A percentile compares a stretch with the other conserved stretches of the same genome.
phyloP scores from a whole-genome alignment of 139 green algal species.

The Chlamydomonas sphaeroides region DNA sequence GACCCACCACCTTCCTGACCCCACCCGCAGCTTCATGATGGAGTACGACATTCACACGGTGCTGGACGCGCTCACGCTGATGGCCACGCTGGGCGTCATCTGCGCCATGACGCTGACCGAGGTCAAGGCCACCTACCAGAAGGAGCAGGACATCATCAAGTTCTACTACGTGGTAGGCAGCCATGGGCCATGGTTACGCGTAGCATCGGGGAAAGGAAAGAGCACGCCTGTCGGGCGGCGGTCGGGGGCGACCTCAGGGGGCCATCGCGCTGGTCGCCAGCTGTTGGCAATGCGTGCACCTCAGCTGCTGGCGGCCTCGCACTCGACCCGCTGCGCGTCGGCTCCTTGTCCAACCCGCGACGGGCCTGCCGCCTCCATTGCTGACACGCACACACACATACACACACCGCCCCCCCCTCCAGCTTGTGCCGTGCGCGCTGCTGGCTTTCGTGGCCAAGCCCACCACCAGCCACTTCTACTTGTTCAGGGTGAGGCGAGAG shows the following conservation, averaged over 20 bases:
- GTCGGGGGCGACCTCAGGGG: too few relatives aligned
- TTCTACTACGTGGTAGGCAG: slow-evolving; percentile 77
- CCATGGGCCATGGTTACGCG: too few relatives aligned
- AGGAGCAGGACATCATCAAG: slow-evolving; percentile 86
- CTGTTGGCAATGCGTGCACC: too few relatives aligned
- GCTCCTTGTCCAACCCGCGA: background rate
- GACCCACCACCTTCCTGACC: background rate
- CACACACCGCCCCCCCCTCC: background rate
- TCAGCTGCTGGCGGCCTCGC: too few relatives aligned
- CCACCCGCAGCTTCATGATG: slow-evolving; percentile 93
- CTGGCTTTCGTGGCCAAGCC: slow-evolving; percentile 91
- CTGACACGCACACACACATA: too few relatives aligned
- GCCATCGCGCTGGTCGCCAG: too few relatives aligned
- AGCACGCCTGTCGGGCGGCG: too few relatives aligned
- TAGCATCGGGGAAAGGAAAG: too few relatives aligned
- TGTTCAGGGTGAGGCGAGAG: slow-evolving; percentile 71
- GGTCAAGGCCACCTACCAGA: slow-evolving; percentile 86
- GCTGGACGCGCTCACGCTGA: slow-evolving; percentile 90
- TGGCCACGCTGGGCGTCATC: slow-evolving; percentile 88
- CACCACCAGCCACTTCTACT: slow-evolving; percentile 80
- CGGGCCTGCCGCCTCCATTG: background rate
- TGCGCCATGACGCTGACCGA: slow-evolving; percentile 78
- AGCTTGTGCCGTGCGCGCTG: slow-evolving; percentile 83
- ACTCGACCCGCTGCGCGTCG: too few relatives aligned
- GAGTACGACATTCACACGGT: slow-evolving; percentile 99